phyloP scores from a whole-genome alignment of 2,329 filamentous ascomycete species.

The Arthroderma sp. region DNA sequence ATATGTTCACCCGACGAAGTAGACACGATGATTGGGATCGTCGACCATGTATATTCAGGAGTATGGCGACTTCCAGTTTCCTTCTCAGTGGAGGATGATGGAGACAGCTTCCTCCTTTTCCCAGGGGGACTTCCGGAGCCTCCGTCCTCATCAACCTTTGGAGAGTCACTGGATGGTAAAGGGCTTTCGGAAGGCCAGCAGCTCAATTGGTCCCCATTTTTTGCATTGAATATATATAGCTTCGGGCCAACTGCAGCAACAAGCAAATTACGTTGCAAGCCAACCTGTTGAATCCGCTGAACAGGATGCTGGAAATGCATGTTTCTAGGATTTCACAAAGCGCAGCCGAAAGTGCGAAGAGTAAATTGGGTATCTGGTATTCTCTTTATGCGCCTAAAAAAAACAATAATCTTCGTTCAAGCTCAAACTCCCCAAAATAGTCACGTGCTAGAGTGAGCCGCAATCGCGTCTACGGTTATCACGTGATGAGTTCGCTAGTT shows the following conservation, averaged over 20 bases:
- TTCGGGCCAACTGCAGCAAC: constrained; percentile 61
- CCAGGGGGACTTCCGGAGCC: constrained; percentile 20
- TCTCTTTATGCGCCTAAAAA: too few species aligned
- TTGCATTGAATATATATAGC: constrained; percentile 53
- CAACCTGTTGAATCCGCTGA: constrained; percentile 43
- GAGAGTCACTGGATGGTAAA: neutral
- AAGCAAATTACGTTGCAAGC: constrained; percentile 36
- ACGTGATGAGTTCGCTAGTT: constrained; percentile 14
- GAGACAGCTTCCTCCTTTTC: constrained; percentile 32
- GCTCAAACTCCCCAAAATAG: too few species aligned
- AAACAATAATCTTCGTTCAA: too few species aligned
- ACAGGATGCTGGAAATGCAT: constrained; percentile 43
- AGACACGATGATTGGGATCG: constrained; percentile 55
- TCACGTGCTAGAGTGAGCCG: too few species aligned
- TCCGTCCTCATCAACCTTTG: neutral
- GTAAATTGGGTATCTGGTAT: too few species aligned
- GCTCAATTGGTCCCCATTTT: constrained; percentile 46
- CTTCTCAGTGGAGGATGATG: constrained; percentile 8
- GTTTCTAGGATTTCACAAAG: neutral
- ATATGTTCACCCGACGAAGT: constrained; percentile 55
- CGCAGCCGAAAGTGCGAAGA: too few species aligned
- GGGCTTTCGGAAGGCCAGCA: constrained; percentile 39
- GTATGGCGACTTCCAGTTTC: constrained; percentile 6
- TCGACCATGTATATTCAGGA: constrained; percentile 29
- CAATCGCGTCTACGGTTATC: neutral